Conservation (phyloP, 176 grass and related monocot species). For the Themeda triandra region DNA sequence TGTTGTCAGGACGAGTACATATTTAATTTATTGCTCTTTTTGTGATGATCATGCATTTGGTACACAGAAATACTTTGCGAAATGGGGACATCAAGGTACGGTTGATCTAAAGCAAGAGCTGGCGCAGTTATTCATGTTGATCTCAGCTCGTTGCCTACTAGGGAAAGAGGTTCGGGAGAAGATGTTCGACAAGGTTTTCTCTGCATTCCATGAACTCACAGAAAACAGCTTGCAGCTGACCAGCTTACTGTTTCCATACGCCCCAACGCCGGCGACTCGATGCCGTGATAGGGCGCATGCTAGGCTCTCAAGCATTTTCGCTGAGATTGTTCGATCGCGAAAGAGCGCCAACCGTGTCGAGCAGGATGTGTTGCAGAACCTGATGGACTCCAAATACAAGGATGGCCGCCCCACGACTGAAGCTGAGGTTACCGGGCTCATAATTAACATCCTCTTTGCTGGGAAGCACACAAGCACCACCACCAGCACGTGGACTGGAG, state of each 20-base stretch:
- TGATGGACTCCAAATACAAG: background rate
- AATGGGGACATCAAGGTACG: background rate
- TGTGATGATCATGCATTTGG: background rate
- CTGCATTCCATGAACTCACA: background rate
- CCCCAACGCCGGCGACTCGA: too few relatives aligned
- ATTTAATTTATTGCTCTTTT: background rate
- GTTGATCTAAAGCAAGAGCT: conserved; percentile 45
- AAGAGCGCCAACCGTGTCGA: background rate
- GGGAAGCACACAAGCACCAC: background rate
- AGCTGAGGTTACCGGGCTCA: background rate
- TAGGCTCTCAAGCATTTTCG: too few relatives aligned
- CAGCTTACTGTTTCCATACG: too few relatives aligned
- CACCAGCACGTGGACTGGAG: too few relatives aligned
- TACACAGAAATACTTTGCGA: background rate
- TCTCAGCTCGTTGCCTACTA: conserved; percentile 38
- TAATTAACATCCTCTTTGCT: background rate
- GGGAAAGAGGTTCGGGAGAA: conserved; percentile 47
- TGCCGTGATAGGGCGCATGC: too few relatives aligned
- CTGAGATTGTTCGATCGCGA: too few relatives aligned
- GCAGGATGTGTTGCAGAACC: background rate
- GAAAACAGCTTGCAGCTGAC: background rate
- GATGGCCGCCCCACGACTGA: background rate
- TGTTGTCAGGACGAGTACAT: background rate
- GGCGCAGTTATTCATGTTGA: conserved; percentile 32
- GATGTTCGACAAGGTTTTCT: conserved; percentile 36